Percentiles rank a stretch among this genome's conserved stretches.
phyloP scores from a whole-genome alignment of 179 eudicot species.

The Carnegiea gigantea region DNA sequence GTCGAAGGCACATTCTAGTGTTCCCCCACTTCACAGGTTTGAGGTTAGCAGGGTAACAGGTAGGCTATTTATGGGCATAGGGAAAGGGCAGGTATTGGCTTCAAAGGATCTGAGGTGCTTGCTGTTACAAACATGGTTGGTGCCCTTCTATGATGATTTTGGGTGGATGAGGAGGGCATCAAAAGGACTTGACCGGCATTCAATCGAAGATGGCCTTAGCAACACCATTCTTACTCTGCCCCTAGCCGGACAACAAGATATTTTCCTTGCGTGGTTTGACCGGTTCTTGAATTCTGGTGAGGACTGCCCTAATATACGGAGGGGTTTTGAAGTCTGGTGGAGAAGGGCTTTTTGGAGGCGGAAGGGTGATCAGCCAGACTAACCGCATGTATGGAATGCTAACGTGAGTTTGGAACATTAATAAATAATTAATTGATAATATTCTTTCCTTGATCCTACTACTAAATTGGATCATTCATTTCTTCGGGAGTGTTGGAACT shows the following conservation, averaged over 20 bases:
- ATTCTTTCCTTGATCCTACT: not conserved
- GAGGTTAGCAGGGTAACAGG: conserved; percentile 89
- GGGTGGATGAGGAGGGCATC: conserved; percentile 96
- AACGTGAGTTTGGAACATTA: conserved; percentile 24
- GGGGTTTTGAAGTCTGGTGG: conserved; percentile 98
- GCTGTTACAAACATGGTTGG: conserved; percentile 83
- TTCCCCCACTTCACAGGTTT: conserved; percentile 71
- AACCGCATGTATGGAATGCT: conserved; percentile 44
- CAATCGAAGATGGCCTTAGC: conserved; percentile 84
- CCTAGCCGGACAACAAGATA: conserved; percentile 77
- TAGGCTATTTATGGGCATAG: conserved; percentile 86
- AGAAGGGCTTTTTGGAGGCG: conserved; percentile 89
- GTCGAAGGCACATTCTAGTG: conserved; percentile 71
- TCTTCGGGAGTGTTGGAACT: too few relatives aligned
- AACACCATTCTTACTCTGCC: conserved; percentile 87
- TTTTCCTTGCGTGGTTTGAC: conserved; percentile 90
- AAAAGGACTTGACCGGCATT: conserved; percentile 82
- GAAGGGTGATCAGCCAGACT: conserved; percentile 38
- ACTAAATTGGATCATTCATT: not conserved
- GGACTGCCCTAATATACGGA: conserved; percentile 87
- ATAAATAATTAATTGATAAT: not conserved
- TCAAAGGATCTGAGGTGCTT: conserved; percentile 74
- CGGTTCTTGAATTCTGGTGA: conserved; percentile 83
- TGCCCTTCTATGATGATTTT: conserved; percentile 90
- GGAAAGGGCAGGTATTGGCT: conserved; percentile 83